These are phyloP conservation scores for Phytophthora agathidicida DNA, from an alignment of 352 stramenopile species.

Conservation along the genomic window DNA sequence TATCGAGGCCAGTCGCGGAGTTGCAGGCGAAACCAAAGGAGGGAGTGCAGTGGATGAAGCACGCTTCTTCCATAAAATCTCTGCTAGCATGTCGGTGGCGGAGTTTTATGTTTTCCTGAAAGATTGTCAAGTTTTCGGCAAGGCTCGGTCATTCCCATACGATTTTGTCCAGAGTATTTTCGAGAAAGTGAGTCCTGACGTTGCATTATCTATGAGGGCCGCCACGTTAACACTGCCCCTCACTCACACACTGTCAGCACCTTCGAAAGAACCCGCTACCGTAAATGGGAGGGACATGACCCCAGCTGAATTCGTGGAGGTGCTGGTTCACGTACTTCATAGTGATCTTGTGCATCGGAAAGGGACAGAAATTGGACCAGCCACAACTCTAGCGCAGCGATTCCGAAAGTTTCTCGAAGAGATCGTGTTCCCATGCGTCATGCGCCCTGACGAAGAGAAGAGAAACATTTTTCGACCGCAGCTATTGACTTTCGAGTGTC, in stretches of 20 bases:
- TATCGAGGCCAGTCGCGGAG: slow-evolving; percentile 38
- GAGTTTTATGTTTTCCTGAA: slow-evolving; percentile 76
- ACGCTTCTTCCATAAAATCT: slow-evolving; percentile 73
- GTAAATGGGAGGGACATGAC: slow-evolving; percentile 52
- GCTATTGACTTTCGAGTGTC: slow-evolving; percentile 54
- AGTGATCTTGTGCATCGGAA: slow-evolving; percentile 43
- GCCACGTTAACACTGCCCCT: slow-evolving; percentile 22
- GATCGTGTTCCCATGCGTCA: slow-evolving; percentile 56
- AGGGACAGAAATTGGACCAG: background rate
- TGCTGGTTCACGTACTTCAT: slow-evolving; percentile 55
- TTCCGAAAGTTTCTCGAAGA: slow-evolving; percentile 59
- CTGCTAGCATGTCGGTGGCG: slow-evolving; percentile 63
- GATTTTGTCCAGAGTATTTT: slow-evolving; percentile 60
- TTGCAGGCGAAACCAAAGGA: background rate
- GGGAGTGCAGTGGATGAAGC: slow-evolving; percentile 40
- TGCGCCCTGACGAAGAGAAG: slow-evolving; percentile 50
- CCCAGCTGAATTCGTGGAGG: slow-evolving; percentile 69
- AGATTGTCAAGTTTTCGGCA: slow-evolving; percentile 69
- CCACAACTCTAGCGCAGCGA: slow-evolving; percentile 39
- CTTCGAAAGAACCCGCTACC: slow-evolving; percentile 19
- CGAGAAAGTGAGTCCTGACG: slow-evolving; percentile 53
- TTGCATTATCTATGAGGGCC: slow-evolving; percentile 33
- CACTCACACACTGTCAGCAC: slow-evolving; percentile 23
- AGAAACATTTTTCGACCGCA: slow-evolving; percentile 57
- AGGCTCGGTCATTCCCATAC: slow-evolving; percentile 57